A percentile compares a stretch with the other conserved stretches of the same genome.
Conservation (phyloP, 148 eudicot species). For the Dysphania ambrosioides region DNA sequence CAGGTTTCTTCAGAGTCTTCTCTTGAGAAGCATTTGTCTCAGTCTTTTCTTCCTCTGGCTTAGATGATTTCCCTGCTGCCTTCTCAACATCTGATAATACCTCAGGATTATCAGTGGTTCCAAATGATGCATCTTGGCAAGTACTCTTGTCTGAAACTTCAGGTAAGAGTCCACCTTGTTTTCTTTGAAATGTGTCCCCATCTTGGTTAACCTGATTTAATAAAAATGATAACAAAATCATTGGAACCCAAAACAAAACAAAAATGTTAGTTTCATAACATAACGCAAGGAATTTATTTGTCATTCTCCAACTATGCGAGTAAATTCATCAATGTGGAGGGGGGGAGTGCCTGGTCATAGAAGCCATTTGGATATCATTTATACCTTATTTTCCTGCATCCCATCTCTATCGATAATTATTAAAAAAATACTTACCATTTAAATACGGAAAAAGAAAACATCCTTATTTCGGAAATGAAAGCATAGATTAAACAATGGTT, state of each 20-base stretch:
- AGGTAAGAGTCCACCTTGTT: conserved; percentile 10
- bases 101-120: conserved; percentile 15
- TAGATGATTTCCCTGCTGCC: conserved; percentile 18
- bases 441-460: neutral
- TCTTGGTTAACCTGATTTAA: conserved; percentile 17
- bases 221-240: neutral
- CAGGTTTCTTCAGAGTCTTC: conserved; percentile 62
- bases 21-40: conserved; percentile 43
- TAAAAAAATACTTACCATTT: neutral
- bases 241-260: neutral
- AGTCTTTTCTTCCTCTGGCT: conserved; percentile 34
- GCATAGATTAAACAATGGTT: neutral
- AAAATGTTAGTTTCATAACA: neutral
- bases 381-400: neutral
- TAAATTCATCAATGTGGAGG: too few relatives aligned
- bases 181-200: neutral
- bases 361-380: neutral
- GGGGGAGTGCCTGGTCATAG: too few relatives aligned
- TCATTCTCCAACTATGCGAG: too few relatives aligned
- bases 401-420: neutral
- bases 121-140: conserved; percentile 23
- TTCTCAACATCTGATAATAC: conserved; percentile 21
- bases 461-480: neutral
- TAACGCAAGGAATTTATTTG: neutral
- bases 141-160: conserved; percentile 27